A percentile compares a stretch with the other conserved stretches of the same genome.
phyloP scores from a whole-genome alignment of 257 asterid genomes.

The Solanum pennellii region DNA sequence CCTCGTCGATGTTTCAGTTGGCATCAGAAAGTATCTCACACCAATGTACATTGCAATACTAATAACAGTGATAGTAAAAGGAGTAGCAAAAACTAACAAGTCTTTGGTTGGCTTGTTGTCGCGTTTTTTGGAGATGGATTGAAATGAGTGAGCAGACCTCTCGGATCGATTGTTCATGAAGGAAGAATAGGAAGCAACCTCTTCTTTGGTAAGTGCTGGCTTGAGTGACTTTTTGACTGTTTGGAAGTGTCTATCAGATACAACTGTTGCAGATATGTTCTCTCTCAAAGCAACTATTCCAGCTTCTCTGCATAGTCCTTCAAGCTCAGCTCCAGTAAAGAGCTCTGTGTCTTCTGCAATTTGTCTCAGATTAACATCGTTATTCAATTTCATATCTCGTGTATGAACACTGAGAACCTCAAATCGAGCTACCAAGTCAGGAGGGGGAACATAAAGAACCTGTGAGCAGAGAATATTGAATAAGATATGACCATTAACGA shows the following conservation, averaged over 20 bases:
- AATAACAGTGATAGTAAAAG: slow-evolving; percentile 20
- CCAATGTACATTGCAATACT: slow-evolving; percentile 16
- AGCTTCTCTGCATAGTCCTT: slow-evolving; percentile 79
- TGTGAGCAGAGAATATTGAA: slow-evolving; percentile 6
- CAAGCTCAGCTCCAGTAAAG: slow-evolving; percentile 87
- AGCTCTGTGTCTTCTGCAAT: slow-evolving; percentile 67
- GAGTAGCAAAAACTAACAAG: slow-evolving; percentile 11
- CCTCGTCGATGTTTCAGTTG: background rate
- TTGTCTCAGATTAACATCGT: slow-evolving; percentile 48
- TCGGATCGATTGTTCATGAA: slow-evolving; percentile 37
- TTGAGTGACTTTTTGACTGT: slow-evolving; percentile 40
- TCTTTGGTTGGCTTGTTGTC: slow-evolving; percentile 13
- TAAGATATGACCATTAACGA: background rate
- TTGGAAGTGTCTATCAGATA: slow-evolving; percentile 58
- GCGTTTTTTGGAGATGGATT: slow-evolving; percentile 1
- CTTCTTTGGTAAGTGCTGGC: slow-evolving; percentile 59
- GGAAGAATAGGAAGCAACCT: slow-evolving; percentile 47
- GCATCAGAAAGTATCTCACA: slow-evolving; percentile 15
- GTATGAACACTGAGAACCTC: slow-evolving; percentile 85
- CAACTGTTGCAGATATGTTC: slow-evolving; percentile 59
- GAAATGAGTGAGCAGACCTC: slow-evolving; percentile 4
- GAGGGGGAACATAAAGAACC: slow-evolving; percentile 94
- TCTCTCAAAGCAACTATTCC: slow-evolving; percentile 86
- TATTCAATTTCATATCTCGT: slow-evolving; percentile 48
- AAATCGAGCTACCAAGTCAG: slow-evolving; percentile 63